A percentile compares a stretch with the other conserved stretches of the same genome.
Evolutionary conservation across 2,329 filamentous ascomycete species (phyloP).

Genomic region (Talaromyces funiculosus): DNA sequence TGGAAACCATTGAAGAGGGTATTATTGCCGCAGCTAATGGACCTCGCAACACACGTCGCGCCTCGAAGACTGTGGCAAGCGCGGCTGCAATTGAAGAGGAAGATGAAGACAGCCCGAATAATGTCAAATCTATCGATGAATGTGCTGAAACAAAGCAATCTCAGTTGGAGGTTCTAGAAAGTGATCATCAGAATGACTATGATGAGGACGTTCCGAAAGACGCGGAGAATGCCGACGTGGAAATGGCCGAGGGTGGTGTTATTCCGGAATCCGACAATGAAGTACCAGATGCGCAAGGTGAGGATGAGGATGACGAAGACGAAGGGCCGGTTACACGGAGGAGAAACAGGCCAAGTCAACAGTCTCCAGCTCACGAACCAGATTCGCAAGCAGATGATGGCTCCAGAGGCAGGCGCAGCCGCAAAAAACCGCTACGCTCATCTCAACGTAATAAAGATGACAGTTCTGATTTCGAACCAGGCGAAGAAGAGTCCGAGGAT

Average conservation of each 20-base stretch:
- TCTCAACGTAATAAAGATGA: constrained; percentile 49
- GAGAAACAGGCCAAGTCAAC: constrained; percentile 26
- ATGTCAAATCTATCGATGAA: constrained; percentile 37
- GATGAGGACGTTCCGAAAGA: constrained; percentile 28
- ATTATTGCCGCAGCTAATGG: constrained; percentile 43
- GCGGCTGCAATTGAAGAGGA: constrained; percentile 36
- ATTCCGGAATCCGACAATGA: constrained; percentile 40
- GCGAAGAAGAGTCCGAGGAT: constrained; percentile 50
- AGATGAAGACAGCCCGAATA: constrained; percentile 19
- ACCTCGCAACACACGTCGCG: constrained; percentile 30
- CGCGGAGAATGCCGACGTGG: constrained; percentile 27
- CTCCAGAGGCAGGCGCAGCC: constrained; percentile 33
- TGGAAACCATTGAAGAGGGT: constrained; percentile 48
- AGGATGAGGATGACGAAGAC: constrained; percentile 53
- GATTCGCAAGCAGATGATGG: constrained; percentile 24
- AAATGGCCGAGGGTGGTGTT: constrained; percentile 33
- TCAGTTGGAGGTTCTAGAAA: constrained; percentile 39
- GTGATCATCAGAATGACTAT: constrained; percentile 31
- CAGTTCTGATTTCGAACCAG: constrained; percentile 60
- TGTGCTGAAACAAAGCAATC: constrained; percentile 38
- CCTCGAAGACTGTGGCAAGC: constrained; percentile 33
- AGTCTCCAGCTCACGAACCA: constrained; percentile 24
- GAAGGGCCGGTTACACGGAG: constrained; percentile 48
- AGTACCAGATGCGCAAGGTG: constrained; percentile 27
- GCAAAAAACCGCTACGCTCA: constrained; percentile 36